phyloP scores from a whole-genome alignment of 352 stramenopile genomes.

The Pythium rhizo-oryzae region DNA sequence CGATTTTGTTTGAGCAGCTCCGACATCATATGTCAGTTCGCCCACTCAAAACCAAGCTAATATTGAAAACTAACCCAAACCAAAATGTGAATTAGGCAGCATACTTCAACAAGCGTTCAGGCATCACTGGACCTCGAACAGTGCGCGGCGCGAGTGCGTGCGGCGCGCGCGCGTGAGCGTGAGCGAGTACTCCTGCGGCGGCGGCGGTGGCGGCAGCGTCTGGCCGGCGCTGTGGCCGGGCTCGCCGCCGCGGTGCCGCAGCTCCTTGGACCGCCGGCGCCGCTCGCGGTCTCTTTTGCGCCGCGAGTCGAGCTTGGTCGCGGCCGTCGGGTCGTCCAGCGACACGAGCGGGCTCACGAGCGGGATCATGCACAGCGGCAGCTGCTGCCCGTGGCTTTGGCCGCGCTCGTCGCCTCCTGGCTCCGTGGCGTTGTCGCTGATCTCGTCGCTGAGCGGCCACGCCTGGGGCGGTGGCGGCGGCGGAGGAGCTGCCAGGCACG shows the following conservation, averaged over 20 bases:
- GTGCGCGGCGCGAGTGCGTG: neutral
- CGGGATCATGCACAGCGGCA: slow-evolving; percentile 68
- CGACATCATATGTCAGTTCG: too few relatives aligned
- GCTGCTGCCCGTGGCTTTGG: slow-evolving; percentile 36
- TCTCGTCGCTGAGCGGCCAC: neutral
- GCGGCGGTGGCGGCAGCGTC: neutral
- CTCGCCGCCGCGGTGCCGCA: neutral
- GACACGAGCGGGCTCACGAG: slow-evolving; percentile 67
- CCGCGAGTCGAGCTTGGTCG: slow-evolving; percentile 48
- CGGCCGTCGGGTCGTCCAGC: slow-evolving; percentile 66
- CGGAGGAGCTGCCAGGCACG: neutral
- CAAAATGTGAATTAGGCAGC: neutral
- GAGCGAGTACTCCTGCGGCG: neutral
- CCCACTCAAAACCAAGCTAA: neutral
- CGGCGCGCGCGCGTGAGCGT: too few relatives aligned
- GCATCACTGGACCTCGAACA: slow-evolving; percentile 12
- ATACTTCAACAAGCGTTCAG: slow-evolving; percentile 6
- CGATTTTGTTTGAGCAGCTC: neutral
- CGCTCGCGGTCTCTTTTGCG: slow-evolving; percentile 42
- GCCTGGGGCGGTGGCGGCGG: neutral
- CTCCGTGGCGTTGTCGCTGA: neutral
- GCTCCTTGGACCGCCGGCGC: slow-evolving; percentile 8
- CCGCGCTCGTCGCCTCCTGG: too few relatives aligned
- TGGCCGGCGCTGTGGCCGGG: neutral
- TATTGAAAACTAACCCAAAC: slow-evolving; percentile 2